A percentile compares a stretch with the other conserved stretches of the same genome.
Evolutionary conservation across 1,284 basidiomycete genomes (phyloP).

Genomic region (Leucoagaricus sp.): DNA sequence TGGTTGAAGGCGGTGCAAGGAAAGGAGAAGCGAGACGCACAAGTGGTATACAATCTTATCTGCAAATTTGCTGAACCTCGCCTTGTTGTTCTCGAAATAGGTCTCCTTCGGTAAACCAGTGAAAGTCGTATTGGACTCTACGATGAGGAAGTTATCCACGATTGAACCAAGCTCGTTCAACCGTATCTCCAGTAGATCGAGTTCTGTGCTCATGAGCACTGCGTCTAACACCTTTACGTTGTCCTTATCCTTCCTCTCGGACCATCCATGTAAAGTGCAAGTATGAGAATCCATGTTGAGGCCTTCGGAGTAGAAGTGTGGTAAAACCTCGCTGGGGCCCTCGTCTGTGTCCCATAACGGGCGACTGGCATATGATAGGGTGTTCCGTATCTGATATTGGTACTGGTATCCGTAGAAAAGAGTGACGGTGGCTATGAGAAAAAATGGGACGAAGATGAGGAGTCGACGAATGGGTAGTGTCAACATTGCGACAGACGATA

Average conservation of each 20-base stretch:
- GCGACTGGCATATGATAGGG: slow-evolving; percentile 60
- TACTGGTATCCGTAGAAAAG: slow-evolving; percentile 40
- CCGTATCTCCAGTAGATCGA: slow-evolving; percentile 71
- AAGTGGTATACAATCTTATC: slow-evolving; percentile 55
- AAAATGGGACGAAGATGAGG: slow-evolving; percentile 4
- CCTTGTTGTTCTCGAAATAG: slow-evolving; percentile 48
- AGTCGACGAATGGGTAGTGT: slow-evolving; percentile 10
- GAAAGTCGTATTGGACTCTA: slow-evolving; percentile 67
- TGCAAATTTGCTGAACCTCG: slow-evolving; percentile 52
- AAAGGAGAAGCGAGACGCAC: slow-evolving; percentile 31
- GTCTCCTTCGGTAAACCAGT: slow-evolving; percentile 60
- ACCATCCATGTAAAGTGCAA: slow-evolving; percentile 61
- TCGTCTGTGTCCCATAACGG: slow-evolving; percentile 64
- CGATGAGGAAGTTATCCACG: slow-evolving; percentile 66
- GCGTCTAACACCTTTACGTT: slow-evolving; percentile 51
- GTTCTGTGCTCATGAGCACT: slow-evolving; percentile 62
- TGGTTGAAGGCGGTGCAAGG: neutral
- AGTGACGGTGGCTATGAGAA: slow-evolving; percentile 29
- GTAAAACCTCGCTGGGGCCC: slow-evolving; percentile 47
- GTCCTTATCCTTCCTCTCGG: slow-evolving; percentile 28
- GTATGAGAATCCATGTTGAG: slow-evolving; percentile 43
- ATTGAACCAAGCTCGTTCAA: slow-evolving; percentile 63
- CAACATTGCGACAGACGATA: slow-evolving; percentile 22
- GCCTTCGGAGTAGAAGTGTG: slow-evolving; percentile 60
- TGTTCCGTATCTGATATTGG: slow-evolving; percentile 47